Conservation (phyloP, 352 stramenopile species). For the Globisporangium middletonii region DNA sequence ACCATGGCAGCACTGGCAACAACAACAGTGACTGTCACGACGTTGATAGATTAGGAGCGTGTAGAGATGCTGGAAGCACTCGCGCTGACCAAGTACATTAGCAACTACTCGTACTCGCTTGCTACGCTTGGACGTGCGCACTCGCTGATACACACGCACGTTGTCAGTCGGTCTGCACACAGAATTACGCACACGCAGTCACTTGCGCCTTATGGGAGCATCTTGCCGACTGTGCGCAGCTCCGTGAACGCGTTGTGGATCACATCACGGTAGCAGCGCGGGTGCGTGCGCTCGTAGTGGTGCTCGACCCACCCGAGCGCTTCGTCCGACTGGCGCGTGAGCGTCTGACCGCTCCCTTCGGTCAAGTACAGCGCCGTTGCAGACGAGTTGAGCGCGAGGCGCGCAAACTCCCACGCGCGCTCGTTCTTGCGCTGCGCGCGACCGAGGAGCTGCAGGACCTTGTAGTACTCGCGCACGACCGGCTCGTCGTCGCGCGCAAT, state of each 20-base stretch:
- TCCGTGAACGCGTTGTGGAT: conserved; percentile 20
- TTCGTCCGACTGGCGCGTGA: conserved; percentile 27
- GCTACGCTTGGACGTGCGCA: too few species aligned
- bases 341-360: conserved; percentile 24
- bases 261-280: conserved; percentile 29
- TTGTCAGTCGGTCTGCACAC: too few species aligned
- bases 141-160: too few species aligned
- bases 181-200: too few species aligned
- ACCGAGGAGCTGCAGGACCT: conserved; percentile 30
- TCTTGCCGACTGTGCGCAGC: conserved; percentile 8
- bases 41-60: too few species aligned
- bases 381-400: conserved; percentile 19
- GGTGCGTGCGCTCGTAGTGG: conserved; percentile 30
- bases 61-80: too few species aligned
- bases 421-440: conserved; percentile 32
- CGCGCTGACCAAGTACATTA: too few species aligned
- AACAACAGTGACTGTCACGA: too few species aligned
- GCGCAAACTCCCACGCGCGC: conserved; percentile 25
- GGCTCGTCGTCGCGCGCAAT: conserved; percentile 24
- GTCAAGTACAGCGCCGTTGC: conserved; percentile 27
- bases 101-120: too few species aligned
- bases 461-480: conserved; percentile 28
- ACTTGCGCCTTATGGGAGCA: not conserved
- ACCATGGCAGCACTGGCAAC: too few species aligned
- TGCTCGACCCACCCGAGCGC: conserved; percentile 32